Conservation (phyloP, 2,329 filamentous ascomycete species). For the Coniochaeta prunicola region DNA sequence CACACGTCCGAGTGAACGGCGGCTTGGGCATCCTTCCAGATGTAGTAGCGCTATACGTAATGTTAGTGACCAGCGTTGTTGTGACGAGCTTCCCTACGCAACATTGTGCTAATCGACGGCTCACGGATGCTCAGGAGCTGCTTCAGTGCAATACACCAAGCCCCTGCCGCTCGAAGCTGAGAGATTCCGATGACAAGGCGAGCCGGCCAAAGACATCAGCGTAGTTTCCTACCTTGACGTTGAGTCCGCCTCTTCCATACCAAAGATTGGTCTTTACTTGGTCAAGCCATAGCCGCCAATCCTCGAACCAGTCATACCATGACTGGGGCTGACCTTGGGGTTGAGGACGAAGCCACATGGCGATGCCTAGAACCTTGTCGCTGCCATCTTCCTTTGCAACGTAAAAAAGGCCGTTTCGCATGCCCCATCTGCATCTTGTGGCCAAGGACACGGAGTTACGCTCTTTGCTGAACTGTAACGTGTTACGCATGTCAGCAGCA, state of each 20-base stretch:
- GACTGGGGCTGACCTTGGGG: constrained; percentile 36
- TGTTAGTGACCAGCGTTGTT: not conserved
- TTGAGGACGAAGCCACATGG: constrained; percentile 63
- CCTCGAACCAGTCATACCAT: constrained; percentile 56
- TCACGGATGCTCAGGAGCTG: not conserved
- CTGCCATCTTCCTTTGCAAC: constrained; percentile 55
- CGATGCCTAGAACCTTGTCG: constrained; percentile 56
- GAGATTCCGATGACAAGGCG: not conserved
- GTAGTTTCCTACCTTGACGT: constrained; percentile 37
- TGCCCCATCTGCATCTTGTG: constrained; percentile 63
- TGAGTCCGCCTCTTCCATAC: constrained; percentile 63
- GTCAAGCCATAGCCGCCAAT: constrained; percentile 58
- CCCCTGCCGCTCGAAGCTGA: not conserved
- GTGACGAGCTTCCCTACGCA: not conserved
- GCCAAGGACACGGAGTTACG: constrained; percentile 57
- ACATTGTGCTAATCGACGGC: not conserved
- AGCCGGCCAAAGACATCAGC: not conserved
- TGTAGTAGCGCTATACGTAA: constrained; percentile 52
- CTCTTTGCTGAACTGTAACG: constrained; percentile 44
- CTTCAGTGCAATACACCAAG: not conserved
- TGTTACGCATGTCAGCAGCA: not conserved
- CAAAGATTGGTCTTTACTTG: constrained; percentile 62
- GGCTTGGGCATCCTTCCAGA: constrained; percentile 63
- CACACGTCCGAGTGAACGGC: constrained; percentile 55
- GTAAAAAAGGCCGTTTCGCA: constrained; percentile 61